Evolutionary conservation across 169 alveolate species (phyloP).

Genomic region (Cryptosporidium ubiquitum): DNA sequence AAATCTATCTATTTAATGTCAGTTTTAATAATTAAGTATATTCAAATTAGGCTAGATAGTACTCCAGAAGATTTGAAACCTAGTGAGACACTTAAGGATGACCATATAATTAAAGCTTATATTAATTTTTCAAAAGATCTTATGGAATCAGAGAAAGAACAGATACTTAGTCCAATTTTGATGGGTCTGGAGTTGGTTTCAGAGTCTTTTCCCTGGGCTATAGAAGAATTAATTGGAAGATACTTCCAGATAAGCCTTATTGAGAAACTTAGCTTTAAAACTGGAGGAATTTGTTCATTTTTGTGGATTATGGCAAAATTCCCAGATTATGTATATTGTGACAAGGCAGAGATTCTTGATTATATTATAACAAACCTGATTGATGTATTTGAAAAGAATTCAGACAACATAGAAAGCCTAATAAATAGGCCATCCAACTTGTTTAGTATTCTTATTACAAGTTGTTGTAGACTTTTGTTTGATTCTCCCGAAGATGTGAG

Average conservation of each 20-base stretch:
- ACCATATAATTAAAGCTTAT: neutral
- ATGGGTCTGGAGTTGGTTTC: constrained; percentile 25
- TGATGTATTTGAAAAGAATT: constrained; percentile 32
- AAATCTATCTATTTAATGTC: constrained; percentile 41
- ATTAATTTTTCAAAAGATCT: constrained; percentile 10
- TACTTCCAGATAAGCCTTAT: neutral
- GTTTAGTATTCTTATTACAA: constrained; percentile 29
- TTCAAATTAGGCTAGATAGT: neutral
- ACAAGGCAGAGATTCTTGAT: constrained; percentile 8
- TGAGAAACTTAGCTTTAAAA: constrained; percentile 16
- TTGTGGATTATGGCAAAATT: constrained; percentile 47
- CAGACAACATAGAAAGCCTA: neutral
- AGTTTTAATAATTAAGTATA: constrained; percentile 2
- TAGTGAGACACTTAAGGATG: neutral
- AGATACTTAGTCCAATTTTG: constrained; percentile 12
- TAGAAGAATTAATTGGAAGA: neutral
- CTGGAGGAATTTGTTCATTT: constrained; percentile 37
- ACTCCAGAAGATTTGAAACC: neutral
- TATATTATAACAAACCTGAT: constrained; percentile 2
- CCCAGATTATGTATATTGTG: constrained; percentile 22
- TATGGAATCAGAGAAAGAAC: constrained; percentile 21
- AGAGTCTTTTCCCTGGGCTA: constrained; percentile 36
- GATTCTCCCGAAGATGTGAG: constrained; percentile 38
- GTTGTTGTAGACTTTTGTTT: constrained; percentile 56
- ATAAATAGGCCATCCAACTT: neutral